Evolutionary conservation across 495 filamentous ascomycete species (phyloP).

Genomic region (Lentithecium fluviatile): DNA sequence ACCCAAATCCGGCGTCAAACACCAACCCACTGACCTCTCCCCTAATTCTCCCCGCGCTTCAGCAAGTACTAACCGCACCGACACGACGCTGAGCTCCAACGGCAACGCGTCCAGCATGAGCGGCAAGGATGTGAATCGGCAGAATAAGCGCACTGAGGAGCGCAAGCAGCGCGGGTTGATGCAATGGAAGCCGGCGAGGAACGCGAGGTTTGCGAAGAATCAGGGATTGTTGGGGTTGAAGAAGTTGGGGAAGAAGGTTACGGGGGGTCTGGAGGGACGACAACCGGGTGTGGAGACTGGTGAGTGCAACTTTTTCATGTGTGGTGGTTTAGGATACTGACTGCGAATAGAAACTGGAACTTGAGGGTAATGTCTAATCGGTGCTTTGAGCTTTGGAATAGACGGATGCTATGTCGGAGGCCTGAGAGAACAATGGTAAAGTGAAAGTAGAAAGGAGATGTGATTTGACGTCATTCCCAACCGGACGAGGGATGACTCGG

Average conservation of each 20-base stretch:
- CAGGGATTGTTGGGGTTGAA: constrained; percentile 62
- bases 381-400: no score
- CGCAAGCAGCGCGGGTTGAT: constrained; percentile 70
- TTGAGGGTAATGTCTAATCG: no score
- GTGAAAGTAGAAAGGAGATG: no score
- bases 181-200: constrained; percentile 74
- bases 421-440: no score
- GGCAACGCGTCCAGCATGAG: background rate
- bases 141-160: constrained; percentile 61
- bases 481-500: no score
- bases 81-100: background rate
- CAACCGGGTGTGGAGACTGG: constrained; percentile 69
- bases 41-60: constrained; percentile 5
- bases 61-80: background rate
- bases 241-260: constrained; percentile 54
- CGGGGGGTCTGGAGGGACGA: constrained; percentile 56
- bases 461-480: no score
- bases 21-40: constrained; percentile 10
- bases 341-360: no score
- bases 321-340: background rate
- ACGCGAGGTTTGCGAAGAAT: constrained; percentile 69
- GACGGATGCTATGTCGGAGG: no score
- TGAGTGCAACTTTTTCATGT: constrained; percentile 20
- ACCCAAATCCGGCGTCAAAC: background rate
- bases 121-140: constrained; percentile 45